phyloP scores from a whole-genome alignment of 1,139 yeast species.

The Blastobotrys aristatus region DNA sequence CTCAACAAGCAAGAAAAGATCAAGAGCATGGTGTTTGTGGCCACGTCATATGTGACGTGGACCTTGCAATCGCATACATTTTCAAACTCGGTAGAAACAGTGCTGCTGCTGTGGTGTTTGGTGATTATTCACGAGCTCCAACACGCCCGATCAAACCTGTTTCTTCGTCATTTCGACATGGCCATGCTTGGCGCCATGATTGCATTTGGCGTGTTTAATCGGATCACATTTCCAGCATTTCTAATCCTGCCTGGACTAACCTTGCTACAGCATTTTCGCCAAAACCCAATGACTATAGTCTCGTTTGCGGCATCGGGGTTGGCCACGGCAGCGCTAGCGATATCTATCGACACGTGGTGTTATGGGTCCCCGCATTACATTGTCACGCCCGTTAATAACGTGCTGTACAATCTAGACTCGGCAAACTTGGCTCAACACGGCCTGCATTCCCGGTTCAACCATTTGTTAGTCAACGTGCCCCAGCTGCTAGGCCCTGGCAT shows the following conservation, averaged over 20 bases:
- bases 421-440: constrained; percentile 75
- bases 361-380: constrained; percentile 35
- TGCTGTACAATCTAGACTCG: constrained; percentile 58
- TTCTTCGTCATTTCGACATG: constrained; percentile 32
- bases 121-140: constrained; percentile 38
- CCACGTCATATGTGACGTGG: constrained; percentile 75
- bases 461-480: constrained; percentile 69
- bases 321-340: constrained; percentile 38
- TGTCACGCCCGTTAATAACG: constrained; percentile 71
- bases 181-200: constrained; percentile 48
- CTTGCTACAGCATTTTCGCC: constrained; percentile 26
- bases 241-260: constrained; percentile 50
- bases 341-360: constrained; percentile 50
- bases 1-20: constrained; percentile 58
- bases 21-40: constrained; percentile 59
- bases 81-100: constrained; percentile 81
- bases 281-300: constrained; percentile 27
- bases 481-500: constrained; percentile 75
- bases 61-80: constrained; percentile 83
- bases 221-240: constrained; percentile 80
- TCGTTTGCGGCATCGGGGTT: constrained; percentile 25
- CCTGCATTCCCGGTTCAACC: constrained; percentile 72
- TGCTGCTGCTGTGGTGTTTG: constrained; percentile 53
- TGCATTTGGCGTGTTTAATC: constrained; percentile 70
- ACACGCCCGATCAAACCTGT: constrained; percentile 22